A percentile compares a stretch with the other conserved stretches of the same genome.
Conservation (phyloP, 805 yeast genomes). For the Candida verbasci region DNA sequence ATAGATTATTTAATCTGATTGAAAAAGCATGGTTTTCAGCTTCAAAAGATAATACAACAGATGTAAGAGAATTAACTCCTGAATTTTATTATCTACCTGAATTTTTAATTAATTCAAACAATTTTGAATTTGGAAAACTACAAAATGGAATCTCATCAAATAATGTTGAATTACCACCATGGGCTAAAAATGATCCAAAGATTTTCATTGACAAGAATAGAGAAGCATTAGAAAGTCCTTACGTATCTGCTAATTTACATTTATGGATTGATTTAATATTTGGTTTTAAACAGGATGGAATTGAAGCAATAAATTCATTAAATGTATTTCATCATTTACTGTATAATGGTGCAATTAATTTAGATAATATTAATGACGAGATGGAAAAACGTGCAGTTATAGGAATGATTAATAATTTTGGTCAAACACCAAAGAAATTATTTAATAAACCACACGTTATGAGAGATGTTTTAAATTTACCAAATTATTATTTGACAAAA, state of each 20-base stretch:
- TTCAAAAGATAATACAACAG: constrained; percentile 74
- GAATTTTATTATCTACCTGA: constrained; percentile 84
- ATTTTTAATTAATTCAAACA: constrained; percentile 60
- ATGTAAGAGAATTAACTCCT: constrained; percentile 82
- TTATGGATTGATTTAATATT: constrained; percentile 84
- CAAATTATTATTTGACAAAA: constrained; percentile 32
- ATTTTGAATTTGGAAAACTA: constrained; percentile 63
- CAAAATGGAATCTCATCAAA: constrained; percentile 59
- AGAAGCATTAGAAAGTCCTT: constrained; percentile 79
- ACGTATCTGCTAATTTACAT: constrained; percentile 71
- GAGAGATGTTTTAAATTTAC: constrained; percentile 34
- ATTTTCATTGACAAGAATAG: constrained; percentile 71
- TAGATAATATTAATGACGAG: constrained; percentile 70
- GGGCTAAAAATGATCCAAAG: constrained; percentile 79
- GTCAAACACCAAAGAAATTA: constrained; percentile 80
- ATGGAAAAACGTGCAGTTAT: constrained; percentile 71
- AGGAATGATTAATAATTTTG: constrained; percentile 86
- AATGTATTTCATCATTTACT: constrained; percentile 84
- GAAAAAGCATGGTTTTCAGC: constrained; percentile 81
- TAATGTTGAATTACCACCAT: constrained; percentile 70
- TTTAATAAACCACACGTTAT: constrained; percentile 65
- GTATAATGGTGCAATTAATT: constrained; percentile 76
- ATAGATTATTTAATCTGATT: constrained; percentile 69
- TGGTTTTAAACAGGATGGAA: constrained; percentile 76
- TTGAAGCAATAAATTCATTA: constrained; percentile 56